Conservation (phyloP, 139 green algal genomes). For the Chlamydomonas asymmetrica region DNA sequence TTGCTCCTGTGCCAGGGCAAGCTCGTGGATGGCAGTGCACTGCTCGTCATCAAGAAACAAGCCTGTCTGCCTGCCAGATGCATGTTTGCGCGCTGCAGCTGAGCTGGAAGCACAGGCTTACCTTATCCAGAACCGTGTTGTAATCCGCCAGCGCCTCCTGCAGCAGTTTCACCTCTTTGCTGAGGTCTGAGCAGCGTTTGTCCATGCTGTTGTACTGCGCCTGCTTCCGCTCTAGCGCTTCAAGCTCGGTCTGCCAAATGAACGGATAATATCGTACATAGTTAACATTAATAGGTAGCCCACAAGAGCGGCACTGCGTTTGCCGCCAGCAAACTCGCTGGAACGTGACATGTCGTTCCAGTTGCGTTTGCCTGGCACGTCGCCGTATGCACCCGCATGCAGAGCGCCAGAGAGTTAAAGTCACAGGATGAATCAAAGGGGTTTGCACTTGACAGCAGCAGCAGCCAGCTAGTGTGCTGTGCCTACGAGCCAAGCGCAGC, state of each 20-base stretch:
- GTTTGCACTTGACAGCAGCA: too few relatives aligned
- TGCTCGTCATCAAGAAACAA: too few relatives aligned
- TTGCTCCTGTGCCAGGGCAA: too few relatives aligned
- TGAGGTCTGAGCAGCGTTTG: conserved; percentile 43
- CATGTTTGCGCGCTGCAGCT: too few relatives aligned
- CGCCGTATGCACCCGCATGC: neutral
- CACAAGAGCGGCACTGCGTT: neutral
- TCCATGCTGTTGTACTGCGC: conserved; percentile 54
- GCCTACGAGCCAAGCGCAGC: too few relatives aligned
- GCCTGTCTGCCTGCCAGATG: too few relatives aligned
- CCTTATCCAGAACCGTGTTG: conserved; percentile 79
- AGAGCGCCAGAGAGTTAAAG: too few relatives aligned
- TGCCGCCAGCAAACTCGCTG: neutral
- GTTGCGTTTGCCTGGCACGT: neutral
- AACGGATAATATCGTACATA: neutral
- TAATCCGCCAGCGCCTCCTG: conserved; percentile 72
- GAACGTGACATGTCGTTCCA: neutral
- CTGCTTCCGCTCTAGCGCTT: conserved; percentile 51
- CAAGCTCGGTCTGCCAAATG: conserved; percentile 52
- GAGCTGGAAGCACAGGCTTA: too few relatives aligned
- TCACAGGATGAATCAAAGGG: too few relatives aligned
- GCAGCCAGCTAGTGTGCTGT: too few relatives aligned
- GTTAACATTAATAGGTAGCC: neutral
- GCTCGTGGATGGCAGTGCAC: too few relatives aligned
- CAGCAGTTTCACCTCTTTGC: conserved; percentile 65